Base-by-base conservation (phyloP, 768 basidiomycete species). In the Boletus rubropictus region DNA sequence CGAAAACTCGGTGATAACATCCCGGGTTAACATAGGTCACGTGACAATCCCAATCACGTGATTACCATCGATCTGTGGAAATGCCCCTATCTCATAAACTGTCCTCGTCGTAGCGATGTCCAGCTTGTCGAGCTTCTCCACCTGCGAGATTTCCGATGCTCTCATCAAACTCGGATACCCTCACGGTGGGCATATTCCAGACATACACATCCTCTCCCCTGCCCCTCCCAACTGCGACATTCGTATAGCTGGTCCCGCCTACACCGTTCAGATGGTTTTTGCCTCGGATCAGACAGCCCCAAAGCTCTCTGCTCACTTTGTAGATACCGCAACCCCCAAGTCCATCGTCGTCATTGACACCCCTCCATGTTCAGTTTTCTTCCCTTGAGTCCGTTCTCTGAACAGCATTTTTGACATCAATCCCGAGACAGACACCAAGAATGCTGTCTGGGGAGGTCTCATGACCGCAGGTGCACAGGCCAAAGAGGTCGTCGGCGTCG, bases 381-480 rank as follows among this genome's bases (percentile, higher is more conserved):
- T 25, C 60, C 53, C 1, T 58, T 55, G 42, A 25, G 41, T 36
- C 36, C 42, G 32, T 46, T 33, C 37, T 21, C 7, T 0, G 14
- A 25, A 32, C 33, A 34, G 32, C 24, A 39, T 29, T 22, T n/a
- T 38, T 43, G 39, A 61, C 39, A 27, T n/a, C 7, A 5, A 20
- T 34, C 3, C 18, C n/a, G 33, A 10, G 20, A 38, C 62, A 84
- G 88, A 81, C 46, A 70, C 74, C 22, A 85, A 84, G 65, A 86
- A 82, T 56, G 89, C 90, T 4, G 87, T 91, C 6, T 95, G 92
- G 92, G 91, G 92, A 20, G 91, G 92, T 17, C 79, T 90, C 40
- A 90, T 92, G 90, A 82, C 89, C 10, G 86, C 88, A 0, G 89
- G 89, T 18, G 91, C 91, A 1, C 78, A 81, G 59, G 77, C 79